Conservation (phyloP, 1,139 yeast genomes). For the Suhomyces bokatorum region DNA sequence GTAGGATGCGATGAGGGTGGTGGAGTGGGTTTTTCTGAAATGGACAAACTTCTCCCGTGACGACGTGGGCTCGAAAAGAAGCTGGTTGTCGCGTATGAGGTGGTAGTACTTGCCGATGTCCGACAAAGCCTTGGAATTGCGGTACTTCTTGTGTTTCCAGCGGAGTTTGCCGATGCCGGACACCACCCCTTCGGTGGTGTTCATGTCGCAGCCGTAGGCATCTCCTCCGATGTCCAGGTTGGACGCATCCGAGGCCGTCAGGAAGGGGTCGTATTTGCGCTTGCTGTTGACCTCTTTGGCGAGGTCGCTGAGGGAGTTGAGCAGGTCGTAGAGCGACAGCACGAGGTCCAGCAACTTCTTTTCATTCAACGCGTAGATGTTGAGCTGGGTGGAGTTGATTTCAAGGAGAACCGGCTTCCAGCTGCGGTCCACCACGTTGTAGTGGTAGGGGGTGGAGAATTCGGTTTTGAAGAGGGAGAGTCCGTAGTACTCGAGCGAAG, state of each 20-base stretch:
- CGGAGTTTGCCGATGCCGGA: constrained; percentile 21
- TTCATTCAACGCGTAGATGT: constrained; percentile 38
- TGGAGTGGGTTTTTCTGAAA: constrained; percentile 25
- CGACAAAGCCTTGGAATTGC: constrained; percentile 16
- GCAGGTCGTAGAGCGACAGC: constrained; percentile 30
- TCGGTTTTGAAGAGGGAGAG: constrained; percentile 38
- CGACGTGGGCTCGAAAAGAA: constrained; percentile 41
- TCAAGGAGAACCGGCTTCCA: constrained; percentile 57
- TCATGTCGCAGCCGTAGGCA: constrained; percentile 24
- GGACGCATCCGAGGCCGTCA: background rate
- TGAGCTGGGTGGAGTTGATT: constrained; percentile 58
- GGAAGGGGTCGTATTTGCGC: constrained; percentile 5
- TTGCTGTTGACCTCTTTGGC: constrained; percentile 18
- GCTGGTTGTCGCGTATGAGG: constrained; percentile 28
- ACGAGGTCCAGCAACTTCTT: constrained; percentile 29
- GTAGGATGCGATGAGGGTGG: constrained; percentile 27
- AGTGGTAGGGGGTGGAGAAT: constrained; percentile 40
- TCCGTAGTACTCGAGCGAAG: constrained; percentile 38
- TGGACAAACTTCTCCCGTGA: constrained; percentile 16
- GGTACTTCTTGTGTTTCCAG: constrained; percentile 17
- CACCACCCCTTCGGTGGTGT: constrained; percentile 15
- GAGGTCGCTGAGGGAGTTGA: constrained; percentile 27
- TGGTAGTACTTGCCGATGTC: constrained; percentile 22
- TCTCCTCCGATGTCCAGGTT: constrained; percentile 19
- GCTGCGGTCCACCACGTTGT: constrained; percentile 25